These are phyloP conservation scores for Omphalotus guepiniiformis DNA, from an alignment of 768 basidiomycete genomes.

Conservation along the genomic window DNA sequence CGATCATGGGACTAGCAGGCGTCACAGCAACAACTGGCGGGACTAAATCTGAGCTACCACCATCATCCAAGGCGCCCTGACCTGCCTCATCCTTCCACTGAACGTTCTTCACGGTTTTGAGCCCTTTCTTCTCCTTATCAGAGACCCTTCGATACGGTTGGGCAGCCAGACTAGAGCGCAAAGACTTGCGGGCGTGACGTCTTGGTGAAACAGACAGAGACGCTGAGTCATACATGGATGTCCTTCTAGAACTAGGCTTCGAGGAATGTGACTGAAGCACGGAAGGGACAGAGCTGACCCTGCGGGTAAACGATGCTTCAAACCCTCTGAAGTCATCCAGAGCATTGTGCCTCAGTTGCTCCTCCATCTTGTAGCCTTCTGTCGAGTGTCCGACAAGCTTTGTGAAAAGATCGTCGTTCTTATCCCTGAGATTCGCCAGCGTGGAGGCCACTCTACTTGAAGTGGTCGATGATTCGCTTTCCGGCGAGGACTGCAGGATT, in stretches of 20 bases:
- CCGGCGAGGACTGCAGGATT: conserved; percentile 26
- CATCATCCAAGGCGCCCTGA: conserved; percentile 12
- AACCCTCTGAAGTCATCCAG: conserved; percentile 53
- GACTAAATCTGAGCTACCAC: conserved; percentile 5
- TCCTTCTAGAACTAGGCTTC: conserved; percentile 35
- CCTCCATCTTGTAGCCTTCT: conserved; percentile 46
- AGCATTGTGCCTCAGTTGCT: conserved; percentile 23
- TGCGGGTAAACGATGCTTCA: conserved; percentile 41
- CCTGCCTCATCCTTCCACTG: conserved; percentile 60
- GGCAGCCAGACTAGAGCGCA: conserved; percentile 58
- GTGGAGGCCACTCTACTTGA: conserved; percentile 47
- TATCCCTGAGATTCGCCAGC: conserved; percentile 52
- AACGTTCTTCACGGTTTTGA: conserved; percentile 65
- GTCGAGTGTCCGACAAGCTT: conserved; percentile 65
- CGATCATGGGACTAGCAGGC: conserved; percentile 37
- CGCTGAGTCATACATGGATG: conserved; percentile 38
- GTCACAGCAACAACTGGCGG: conserved; percentile 30
- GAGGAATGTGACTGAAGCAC: conserved; percentile 26
- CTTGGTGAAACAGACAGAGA: conserved; percentile 52
- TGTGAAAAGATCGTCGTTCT: conserved; percentile 68
- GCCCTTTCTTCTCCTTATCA: conserved; percentile 55
- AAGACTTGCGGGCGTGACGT: conserved; percentile 61
- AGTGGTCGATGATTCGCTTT: conserved; percentile 32
- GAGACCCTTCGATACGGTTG: conserved; percentile 62
- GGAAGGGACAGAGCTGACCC: conserved; percentile 48